Base-by-base conservation (phyloP, 2,329 filamentous ascomycete species). In the Xylariaceae sp. region DNA sequence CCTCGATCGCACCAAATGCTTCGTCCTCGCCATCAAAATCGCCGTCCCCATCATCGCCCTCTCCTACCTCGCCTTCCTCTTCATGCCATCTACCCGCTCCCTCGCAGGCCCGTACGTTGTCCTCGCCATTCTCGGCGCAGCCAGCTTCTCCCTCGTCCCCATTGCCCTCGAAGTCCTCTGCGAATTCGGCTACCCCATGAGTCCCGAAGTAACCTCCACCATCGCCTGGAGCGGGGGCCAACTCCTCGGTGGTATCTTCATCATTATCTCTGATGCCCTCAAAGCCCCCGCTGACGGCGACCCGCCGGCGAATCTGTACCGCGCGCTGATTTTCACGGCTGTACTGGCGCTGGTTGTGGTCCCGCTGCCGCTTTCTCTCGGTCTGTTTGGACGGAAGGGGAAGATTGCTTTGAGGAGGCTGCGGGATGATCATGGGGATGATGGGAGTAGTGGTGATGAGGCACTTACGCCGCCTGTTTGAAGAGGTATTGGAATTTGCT, bases 151-250 rank as follows among this genome's bases (percentile, higher is more conserved):
- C 17, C 77, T 97, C 2, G 81, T 97, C 0, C 94, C 94, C 2
- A 83, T 96, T 44, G 89, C 86, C 4, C 82, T 97, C 53, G 94
- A 99, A 74, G 92, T 89, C 67, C 78, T 97, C 13, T 89, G 90
- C 55, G 91, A 97, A 73, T 82, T 96, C 60, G 92, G 89, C 4
- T 90, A 94, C 69, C 94, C 94, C 0, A 85, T 95, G 30, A 88
- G 86, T 47, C 92, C 94, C 0, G 93, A 96, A 74, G 83, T 97
- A 50, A 90, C 89, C 0, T 89, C 85, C 62, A 91, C 89, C 34
- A 78, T 95, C 18, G 89, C 88, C 68, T 97, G 94, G 94, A 83
- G 84, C 1, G 88, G 88, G 4, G 93, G 94, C 0, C 93, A 97
- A 77, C 74, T 97, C 6, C 75, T 95, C 0, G 94, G 94, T 10